phyloP scores from a whole-genome alignment of 495 filamentous ascomycete species.

The Aspergillus mulundensis region DNA sequence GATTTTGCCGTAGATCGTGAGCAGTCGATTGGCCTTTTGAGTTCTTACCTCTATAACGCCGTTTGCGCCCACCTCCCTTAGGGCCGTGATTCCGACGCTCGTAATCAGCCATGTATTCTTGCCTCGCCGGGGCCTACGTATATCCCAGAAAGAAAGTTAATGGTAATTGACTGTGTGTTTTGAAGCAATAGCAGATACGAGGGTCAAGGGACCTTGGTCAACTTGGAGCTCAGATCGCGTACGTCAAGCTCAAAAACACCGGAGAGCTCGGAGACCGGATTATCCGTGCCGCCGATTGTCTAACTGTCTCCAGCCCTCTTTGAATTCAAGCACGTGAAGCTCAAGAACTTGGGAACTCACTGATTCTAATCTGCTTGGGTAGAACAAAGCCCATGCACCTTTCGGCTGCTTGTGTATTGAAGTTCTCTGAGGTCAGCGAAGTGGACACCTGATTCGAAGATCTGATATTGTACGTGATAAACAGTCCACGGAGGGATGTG shows the following conservation, averaged over 20 bases:
- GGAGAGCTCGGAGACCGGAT: conserved; percentile 12
- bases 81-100: conserved; percentile 59
- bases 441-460: neutral
- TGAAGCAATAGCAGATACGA: neutral
- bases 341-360: too few species aligned
- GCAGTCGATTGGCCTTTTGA: neutral
- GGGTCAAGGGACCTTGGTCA: conserved; percentile 5
- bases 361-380: too few species aligned
- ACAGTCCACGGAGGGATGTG: conserved; percentile 9
- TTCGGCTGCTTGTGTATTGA: too few species aligned
- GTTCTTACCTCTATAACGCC: conserved; percentile 50
- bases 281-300: conserved; percentile 22
- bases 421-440: neutral
- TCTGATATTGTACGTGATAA: neutral
- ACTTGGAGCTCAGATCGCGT: conserved; percentile 8
- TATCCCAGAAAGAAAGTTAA: neutral
- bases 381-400: too few species aligned
- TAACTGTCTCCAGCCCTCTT: too few species aligned
- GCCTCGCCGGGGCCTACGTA: neutral
- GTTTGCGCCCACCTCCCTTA: conserved; percentile 63
- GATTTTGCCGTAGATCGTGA: too few species aligned
- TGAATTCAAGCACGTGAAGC: too few species aligned
- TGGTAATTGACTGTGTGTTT: neutral
- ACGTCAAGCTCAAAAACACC: conserved; percentile 19
- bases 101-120: conserved; percentile 63